These are phyloP conservation scores for Eucalyptus lansdowneana DNA, from an alignment of 345 rosid species.

Conservation along the genomic window DNA sequence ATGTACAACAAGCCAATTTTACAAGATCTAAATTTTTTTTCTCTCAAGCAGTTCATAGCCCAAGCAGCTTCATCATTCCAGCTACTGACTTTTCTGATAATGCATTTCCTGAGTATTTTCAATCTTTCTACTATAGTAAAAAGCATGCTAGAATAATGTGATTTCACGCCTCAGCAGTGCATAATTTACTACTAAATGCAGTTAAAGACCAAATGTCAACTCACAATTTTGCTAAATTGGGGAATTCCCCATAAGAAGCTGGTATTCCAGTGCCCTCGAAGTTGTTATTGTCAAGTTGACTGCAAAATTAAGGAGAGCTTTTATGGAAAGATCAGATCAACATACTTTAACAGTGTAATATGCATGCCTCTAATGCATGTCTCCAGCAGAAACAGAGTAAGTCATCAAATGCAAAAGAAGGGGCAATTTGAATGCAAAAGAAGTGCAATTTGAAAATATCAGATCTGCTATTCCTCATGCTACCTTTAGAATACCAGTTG, in stretches of 20 bases:
- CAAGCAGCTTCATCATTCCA: neutral
- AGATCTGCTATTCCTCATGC: neutral
- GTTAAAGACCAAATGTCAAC: neutral
- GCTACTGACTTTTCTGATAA: neutral
- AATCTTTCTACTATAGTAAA: neutral
- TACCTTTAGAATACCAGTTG: neutral
- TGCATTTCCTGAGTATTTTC: neutral
- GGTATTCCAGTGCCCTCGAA: slow-evolving; percentile 63
- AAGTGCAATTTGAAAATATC: neutral
- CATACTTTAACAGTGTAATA: neutral
- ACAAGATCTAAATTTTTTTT: neutral
- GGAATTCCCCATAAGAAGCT: slow-evolving; percentile 45
- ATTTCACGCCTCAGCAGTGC: neutral
- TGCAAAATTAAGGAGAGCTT: slow-evolving; percentile 20
- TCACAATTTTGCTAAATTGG: slow-evolving; percentile 55
- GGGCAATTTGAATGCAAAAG: neutral
- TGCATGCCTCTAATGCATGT: neutral
- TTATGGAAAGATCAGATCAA: neutral
- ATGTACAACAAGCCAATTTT: neutral
- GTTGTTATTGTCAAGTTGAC: slow-evolving; percentile 87
- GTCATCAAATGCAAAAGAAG: neutral
- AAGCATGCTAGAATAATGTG: neutral
- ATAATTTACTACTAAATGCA: neutral
- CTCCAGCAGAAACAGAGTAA: neutral
- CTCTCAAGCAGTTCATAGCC: neutral